Percentiles rank a stretch among this genome's conserved stretches.
Conservation (phyloP, 2,329 filamentous ascomycete species). For the Capronia epimyces region DNA sequence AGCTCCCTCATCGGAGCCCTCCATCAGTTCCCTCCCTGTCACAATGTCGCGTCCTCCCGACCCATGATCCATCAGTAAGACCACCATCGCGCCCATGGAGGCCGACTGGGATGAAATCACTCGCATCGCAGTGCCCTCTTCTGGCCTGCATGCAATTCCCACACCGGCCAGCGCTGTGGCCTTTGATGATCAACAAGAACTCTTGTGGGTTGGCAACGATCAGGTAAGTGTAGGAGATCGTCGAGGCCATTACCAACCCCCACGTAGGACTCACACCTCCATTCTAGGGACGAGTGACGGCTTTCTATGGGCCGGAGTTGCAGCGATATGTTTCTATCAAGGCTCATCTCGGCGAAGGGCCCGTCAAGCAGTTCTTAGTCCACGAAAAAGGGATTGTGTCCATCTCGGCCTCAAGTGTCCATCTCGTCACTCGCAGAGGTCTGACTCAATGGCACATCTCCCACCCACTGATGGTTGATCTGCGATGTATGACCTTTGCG, state of each 20-base stretch:
- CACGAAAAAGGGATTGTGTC: slow-evolving; percentile 86
- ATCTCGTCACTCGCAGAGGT: slow-evolving; percentile 80
- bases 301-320: slow-evolving; percentile 79
- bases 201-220: slow-evolving; percentile 90
- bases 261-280: slow-evolving; percentile 4
- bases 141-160: slow-evolving; percentile 63
- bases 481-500: slow-evolving; percentile 93
- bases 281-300: slow-evolving; percentile 75
- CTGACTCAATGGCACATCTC: slow-evolving; percentile 81
- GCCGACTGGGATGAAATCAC: slow-evolving; percentile 60
- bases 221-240: slow-evolving; percentile 54
- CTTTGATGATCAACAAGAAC: slow-evolving; percentile 83
- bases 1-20: neutral
- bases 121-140: slow-evolving; percentile 74
- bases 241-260: neutral
- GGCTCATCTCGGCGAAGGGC: slow-evolving; percentile 69
- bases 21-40: neutral
- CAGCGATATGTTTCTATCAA: slow-evolving; percentile 87
- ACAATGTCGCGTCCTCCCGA: slow-evolving; percentile 18
- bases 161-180: slow-evolving; percentile 72
- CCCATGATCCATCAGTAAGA: slow-evolving; percentile 5
- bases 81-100: slow-evolving; percentile 36
- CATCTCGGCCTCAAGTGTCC: slow-evolving; percentile 75
- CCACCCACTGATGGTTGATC: slow-evolving; percentile 72
- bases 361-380: slow-evolving; percentile 81